Percentiles rank a stretch among this genome's conserved stretches.
Evolutionary conservation across 257 asterid genomes (phyloP).

Genomic region (Nicotiana tabacum): DNA sequence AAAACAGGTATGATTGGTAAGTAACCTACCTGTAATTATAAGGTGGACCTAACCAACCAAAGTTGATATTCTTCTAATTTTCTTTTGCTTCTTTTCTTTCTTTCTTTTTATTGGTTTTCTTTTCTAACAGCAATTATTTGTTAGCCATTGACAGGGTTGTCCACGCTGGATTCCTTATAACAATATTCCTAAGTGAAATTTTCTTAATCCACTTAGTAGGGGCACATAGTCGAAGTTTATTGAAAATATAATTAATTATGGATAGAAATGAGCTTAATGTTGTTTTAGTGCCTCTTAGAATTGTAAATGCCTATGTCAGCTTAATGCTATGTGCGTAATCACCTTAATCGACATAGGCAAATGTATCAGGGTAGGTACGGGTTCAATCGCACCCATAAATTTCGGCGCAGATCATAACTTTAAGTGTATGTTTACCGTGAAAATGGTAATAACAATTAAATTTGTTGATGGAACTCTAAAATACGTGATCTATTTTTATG

Average conservation of each 20-base stretch:
- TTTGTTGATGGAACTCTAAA: too few relatives aligned
- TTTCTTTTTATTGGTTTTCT: neutral
- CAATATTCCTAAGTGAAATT: neutral
- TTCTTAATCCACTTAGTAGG: neutral
- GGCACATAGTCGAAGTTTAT: neutral
- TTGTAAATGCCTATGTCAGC: neutral
- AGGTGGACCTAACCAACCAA: neutral
- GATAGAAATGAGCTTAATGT: neutral
- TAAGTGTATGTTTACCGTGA: too few relatives aligned
- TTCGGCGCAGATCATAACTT: too few relatives aligned
- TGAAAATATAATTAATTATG: neutral
- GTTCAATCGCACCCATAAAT: too few relatives aligned
- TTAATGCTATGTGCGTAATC: neutral
- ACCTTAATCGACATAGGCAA: too few relatives aligned
- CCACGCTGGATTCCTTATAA: neutral
- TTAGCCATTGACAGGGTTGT: neutral
- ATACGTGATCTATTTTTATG: too few relatives aligned
- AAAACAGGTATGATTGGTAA: neutral
- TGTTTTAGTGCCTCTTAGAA: neutral
- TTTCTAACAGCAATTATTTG: neutral
- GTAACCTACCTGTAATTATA: neutral
- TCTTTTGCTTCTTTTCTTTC: neutral
- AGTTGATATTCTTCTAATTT: neutral
- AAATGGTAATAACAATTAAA: too few relatives aligned
- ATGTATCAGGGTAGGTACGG: too few relatives aligned